phyloP scores from a whole-genome alignment of 2,329 filamentous ascomycete genomes.

The Trichoderma breve region DNA sequence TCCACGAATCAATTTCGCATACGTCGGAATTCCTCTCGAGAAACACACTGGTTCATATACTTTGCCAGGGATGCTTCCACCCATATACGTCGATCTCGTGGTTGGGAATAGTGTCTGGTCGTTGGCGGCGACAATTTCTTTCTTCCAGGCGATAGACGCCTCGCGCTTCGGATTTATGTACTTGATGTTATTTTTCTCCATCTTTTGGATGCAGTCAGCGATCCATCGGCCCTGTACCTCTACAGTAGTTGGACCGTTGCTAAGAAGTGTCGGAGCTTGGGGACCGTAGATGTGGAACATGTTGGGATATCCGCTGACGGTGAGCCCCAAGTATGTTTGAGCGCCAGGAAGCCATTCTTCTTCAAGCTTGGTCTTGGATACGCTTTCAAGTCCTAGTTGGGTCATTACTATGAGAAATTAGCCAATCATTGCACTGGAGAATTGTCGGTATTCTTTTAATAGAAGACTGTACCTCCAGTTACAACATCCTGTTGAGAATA shows the following conservation, averaged over 20 bases:
- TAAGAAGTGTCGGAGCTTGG: constrained; percentile 55
- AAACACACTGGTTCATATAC: constrained; percentile 51
- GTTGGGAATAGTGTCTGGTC: constrained; percentile 49
- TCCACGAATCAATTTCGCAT: constrained; percentile 33
- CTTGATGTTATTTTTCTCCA: constrained; percentile 44
- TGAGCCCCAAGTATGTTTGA: constrained; percentile 45
- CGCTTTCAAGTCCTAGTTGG: constrained; percentile 44
- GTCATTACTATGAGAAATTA: constrained; percentile 38
- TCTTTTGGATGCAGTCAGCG: constrained; percentile 48
- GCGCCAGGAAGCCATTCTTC: constrained; percentile 44
- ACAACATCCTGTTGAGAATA: background rate
- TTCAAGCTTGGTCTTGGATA: constrained; percentile 37
- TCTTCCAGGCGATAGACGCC: constrained; percentile 49
- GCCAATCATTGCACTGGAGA: background rate
- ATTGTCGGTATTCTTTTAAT: no score
- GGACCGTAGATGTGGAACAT: constrained; percentile 55
- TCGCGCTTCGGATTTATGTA: constrained; percentile 50
- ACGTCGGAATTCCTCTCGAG: constrained; percentile 40
- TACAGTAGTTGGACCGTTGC: constrained; percentile 54
- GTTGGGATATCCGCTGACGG: constrained; percentile 46
- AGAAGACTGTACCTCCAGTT: background rate
- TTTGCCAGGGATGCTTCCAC: constrained; percentile 54
- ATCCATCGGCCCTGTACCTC: constrained; percentile 59
- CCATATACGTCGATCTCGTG: constrained; percentile 54
- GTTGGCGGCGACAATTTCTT: constrained; percentile 46